These are phyloP conservation scores for Monosporascus sp. DNA, from an alignment of 2,329 filamentous ascomycete genomes.

Conservation along the genomic window DNA sequence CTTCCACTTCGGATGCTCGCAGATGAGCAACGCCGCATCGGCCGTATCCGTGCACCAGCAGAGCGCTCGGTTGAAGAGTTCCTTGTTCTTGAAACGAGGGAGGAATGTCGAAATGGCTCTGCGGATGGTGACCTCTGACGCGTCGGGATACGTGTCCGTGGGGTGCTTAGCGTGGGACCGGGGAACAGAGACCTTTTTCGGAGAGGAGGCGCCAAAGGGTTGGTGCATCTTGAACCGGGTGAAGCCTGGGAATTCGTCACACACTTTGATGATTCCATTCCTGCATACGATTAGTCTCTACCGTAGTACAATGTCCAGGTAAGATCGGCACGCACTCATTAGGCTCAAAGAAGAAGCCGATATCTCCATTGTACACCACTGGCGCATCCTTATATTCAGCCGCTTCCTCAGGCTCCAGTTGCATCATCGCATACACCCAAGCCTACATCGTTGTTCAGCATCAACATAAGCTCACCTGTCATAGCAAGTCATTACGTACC, in stretches of 20 bases:
- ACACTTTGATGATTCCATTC: constrained; percentile 31
- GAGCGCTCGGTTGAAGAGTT: constrained; percentile 26
- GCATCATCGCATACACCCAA: constrained; percentile 42
- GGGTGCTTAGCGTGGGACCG: constrained; percentile 32
- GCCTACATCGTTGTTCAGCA: constrained; percentile 22
- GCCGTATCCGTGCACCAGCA: constrained; percentile 33
- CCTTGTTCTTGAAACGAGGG: constrained; percentile 22
- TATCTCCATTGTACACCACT: constrained; percentile 40
- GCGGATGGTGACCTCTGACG: constrained; percentile 25
- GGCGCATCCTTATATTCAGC: constrained; percentile 35
- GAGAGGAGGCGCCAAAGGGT: constrained; percentile 26
- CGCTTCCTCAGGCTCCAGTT: constrained; percentile 34
- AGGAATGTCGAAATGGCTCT: constrained; percentile 26
- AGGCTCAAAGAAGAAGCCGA: constrained; percentile 46
- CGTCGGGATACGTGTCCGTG: constrained; percentile 31
- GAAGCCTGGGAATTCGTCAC: constrained; percentile 36
- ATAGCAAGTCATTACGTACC: constrained; percentile 8
- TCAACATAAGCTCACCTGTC: background rate
- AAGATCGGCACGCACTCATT: constrained; percentile 27
- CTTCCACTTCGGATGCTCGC: constrained; percentile 34
- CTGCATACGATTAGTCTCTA: constrained; percentile 4
- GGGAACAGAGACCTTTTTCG: constrained; percentile 27
- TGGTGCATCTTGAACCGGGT: constrained; percentile 29
- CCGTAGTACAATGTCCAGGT: background rate
- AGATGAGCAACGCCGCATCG: constrained; percentile 28